Conservation (phyloP, 2,329 filamentous ascomycete species). For the Neocatenulostroma microsporum region DNA sequence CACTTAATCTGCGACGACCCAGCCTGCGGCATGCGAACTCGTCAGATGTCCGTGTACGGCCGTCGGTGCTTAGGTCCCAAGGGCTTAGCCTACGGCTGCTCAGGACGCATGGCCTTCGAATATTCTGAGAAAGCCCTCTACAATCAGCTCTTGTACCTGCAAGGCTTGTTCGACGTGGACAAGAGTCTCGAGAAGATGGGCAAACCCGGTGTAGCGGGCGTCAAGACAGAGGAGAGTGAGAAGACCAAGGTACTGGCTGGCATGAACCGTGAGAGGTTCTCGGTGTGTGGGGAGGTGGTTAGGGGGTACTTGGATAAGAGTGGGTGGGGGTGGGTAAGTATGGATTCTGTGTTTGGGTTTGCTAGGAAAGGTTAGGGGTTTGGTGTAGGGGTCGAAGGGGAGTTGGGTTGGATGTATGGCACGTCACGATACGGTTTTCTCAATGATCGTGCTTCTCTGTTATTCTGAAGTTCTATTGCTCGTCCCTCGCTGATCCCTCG, state of each 20-base stretch:
- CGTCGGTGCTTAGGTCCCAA: constrained; percentile 80
- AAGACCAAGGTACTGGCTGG: constrained; percentile 62
- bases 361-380: constrained; percentile 33
- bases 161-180: constrained; percentile 80
- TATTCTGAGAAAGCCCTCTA: constrained; percentile 83
- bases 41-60: constrained; percentile 90
- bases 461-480: no score
- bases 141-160: constrained; percentile 87
- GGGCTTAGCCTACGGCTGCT: constrained; percentile 74
- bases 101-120: constrained; percentile 82
- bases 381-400: no score
- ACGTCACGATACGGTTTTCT: no score
- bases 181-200: constrained; percentile 52
- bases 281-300: constrained; percentile 65
- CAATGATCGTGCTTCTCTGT: no score
- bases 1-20: constrained; percentile 88
- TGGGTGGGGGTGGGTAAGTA: constrained; percentile 37
- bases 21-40: constrained; percentile 75
- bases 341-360: constrained; percentile 43
- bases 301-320: constrained; percentile 43
- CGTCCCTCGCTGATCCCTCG: no score
- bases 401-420: no score
- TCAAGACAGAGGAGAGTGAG: constrained; percentile 48
- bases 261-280: constrained; percentile 74
- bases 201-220: constrained; percentile 16